These are phyloP conservation scores for Monosporascus sp. DNA, from an alignment of 2,329 filamentous ascomycete genomes.

Conservation along the genomic window DNA sequence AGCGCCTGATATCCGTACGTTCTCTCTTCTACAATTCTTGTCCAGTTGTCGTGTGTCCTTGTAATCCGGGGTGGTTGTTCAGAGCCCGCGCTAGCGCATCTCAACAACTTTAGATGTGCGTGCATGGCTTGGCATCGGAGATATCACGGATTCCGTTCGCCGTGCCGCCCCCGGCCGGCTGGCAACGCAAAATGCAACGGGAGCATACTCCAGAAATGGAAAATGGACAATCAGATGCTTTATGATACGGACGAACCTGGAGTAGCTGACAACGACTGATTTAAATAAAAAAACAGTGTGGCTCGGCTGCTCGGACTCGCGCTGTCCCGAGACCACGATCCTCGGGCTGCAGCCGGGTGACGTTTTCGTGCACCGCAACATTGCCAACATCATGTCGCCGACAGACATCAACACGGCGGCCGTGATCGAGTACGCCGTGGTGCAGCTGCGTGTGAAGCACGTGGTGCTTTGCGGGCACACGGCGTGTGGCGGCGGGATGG, in stretches of 20 bases:
- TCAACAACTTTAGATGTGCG: not conserved
- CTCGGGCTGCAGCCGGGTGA: constrained; percentile 75
- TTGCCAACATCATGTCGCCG: constrained; percentile 74
- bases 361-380: constrained; percentile 86
- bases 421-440: constrained; percentile 76
- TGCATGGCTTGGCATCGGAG: not conserved
- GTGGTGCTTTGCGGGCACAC: constrained; percentile 68
- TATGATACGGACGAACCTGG: not conserved
- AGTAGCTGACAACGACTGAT: constrained; percentile 6
- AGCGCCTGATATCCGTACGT: constrained; percentile 54
- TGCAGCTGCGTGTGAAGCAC: constrained; percentile 64
- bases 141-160: too few species aligned
- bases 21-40: not conserved
- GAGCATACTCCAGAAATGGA: not conserved
- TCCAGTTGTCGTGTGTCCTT: not conserved
- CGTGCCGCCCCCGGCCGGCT: too few species aligned
- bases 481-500: constrained; percentile 61
- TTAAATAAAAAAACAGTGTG: constrained; percentile 49
- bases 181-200: not conserved
- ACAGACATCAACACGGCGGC: constrained; percentile 70
- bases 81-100: not conserved
- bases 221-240: not conserved
- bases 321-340: constrained; percentile 78
- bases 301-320: constrained; percentile 83
- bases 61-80: not conserved